Base-by-base conservation (phyloP, 495 filamentous ascomycete genomes). In the Aspergillus sclerotioniger region DNA sequence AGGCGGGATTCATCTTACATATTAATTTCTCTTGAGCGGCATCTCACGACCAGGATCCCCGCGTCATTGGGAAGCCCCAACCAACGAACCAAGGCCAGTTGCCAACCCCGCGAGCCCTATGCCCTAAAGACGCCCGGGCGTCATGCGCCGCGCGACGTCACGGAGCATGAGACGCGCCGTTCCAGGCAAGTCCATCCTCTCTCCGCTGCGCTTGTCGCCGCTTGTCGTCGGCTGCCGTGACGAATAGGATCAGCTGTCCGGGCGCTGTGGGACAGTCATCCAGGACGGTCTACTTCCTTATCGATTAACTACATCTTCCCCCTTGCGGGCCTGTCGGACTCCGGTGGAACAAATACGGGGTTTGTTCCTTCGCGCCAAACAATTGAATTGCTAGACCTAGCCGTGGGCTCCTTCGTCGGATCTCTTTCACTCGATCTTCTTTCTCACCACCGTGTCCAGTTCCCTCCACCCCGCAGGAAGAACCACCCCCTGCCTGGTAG, bases 191-290 rank as follows among this genome's bases (percentile, higher is more conserved):
- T 63, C 57, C 56, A 63, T 19, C 60, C 37, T 41, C 13, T 15
- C 59, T 33, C 19, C 17, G 43, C 28, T 8, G 45, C 67, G 67
- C 62, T 67, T 70, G 61, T 32, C 65, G 52, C 56, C 68, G 68
- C 65, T 68, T 71, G 58, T 43, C 56, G 39, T 66, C 68, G 68
- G 64, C 37, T 5, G 47, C 29, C 17, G 48, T 64, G 53, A 64
- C 64, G 62, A 63, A 67, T 60, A 51, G 57, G 62, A 64, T 64
- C 28, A 32, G 20, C 49, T n/a, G 20, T 35, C 47, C 47, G 47
- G 16, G 25, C 25, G 28, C 15, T 13, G 37, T 15, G 12, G 37
- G 15, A 41, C 37, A 9, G 37, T 41, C 37, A 41, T 15, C 37
- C 37, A 20, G 25, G 25, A 25, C 25, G 25, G 46, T 53, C 44